Conservation (phyloP, 495 filamentous ascomycete species). For the Xylaria sp. region DNA sequence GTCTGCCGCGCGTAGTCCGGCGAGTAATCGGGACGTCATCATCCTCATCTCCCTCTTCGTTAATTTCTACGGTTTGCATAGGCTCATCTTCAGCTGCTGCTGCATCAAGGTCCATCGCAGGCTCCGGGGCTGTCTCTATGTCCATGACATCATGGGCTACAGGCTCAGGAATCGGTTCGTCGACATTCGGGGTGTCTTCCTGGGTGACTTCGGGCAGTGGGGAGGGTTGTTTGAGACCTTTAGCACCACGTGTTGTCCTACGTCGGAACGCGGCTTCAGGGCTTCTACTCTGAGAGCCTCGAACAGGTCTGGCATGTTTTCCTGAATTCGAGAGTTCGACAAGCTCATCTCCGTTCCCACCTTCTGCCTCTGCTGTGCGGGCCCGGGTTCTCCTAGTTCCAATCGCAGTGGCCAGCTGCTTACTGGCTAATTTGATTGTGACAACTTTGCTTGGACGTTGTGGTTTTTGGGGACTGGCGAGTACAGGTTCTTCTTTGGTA, state of each 20-base stretch:
- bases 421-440: slow-evolving; percentile 36
- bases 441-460: slow-evolving; percentile 38
- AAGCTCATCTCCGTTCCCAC: slow-evolving; percentile 40
- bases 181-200: slow-evolving; percentile 46
- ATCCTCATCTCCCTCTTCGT: slow-evolving; percentile 69
- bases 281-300: slow-evolving; percentile 61
- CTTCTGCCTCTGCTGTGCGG: slow-evolving; percentile 54
- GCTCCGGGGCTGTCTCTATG: slow-evolving; percentile 28
- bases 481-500: slow-evolving; percentile 35
- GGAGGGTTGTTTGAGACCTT: slow-evolving; percentile 65
- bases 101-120: slow-evolving; percentile 46
- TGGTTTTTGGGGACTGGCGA: slow-evolving; percentile 36
- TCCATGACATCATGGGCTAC: slow-evolving; percentile 20
- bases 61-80: slow-evolving; percentile 49
- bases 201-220: slow-evolving; percentile 67
- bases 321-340: slow-evolving; percentile 76
- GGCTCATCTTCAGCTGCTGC: slow-evolving; percentile 42
- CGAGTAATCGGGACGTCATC: slow-evolving; percentile 67
- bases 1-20: slow-evolving; percentile 57
- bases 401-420: slow-evolving; percentile 29
- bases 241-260: slow-evolving; percentile 64
- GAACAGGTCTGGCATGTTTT: slow-evolving; percentile 67
- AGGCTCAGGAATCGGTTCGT: slow-evolving; percentile 36
- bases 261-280: slow-evolving; percentile 62
- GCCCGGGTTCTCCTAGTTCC: slow-evolving; percentile 52